Base-by-base conservation (phyloP, 306 rosid species). In the Rosa multiflora region DNA sequence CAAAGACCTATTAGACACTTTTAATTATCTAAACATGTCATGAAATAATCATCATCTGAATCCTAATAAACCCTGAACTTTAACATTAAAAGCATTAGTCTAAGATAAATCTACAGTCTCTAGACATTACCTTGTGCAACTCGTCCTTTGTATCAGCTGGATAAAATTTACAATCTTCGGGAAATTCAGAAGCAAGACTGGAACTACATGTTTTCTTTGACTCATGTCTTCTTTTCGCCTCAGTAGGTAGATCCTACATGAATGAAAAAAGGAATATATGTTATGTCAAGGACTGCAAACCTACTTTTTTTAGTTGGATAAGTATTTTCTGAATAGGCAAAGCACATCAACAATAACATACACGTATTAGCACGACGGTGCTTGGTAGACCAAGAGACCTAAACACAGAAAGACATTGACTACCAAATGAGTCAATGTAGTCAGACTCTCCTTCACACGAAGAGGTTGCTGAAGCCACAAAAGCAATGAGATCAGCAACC, bases 321-420 rank as follows among this genome's bases (percentile, higher is more conserved):
- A 71, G 13, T 43, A 78, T 20, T 72, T 46, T 61, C 17, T 6
- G 29, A 7, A 76, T 63, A 63, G 68, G 10, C 58, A 76, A 48
- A 78, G 73, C 64, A 75, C 63, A 75, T 64, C 40, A 47, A 32
- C 47, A 68, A 73, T 66, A 77, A 88, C 99, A 80, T 91, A 95
- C 99, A 47, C 98, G 93, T 70, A 95, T 78, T 67, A 95, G 91
- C 75, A 91, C 97, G 23, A 76, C 92, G 20, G 97, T 91, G 88
- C 98, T 93, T 10, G 98, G 99, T 85, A 95, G 86, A 77, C 99
- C 99, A 78, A 95, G 87, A 67, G 98, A 90, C 79, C 93, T 91
- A 79, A 91, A 91, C 53, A 95, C 91, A 18, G 99, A 95, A 83
- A 95, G 98, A 78, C 98, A 95, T 72, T 90, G 97, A 70, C 85